Percentiles rank a stretch among this genome's conserved stretches.
These are phyloP conservation scores for Blumeria hordei DNA, from an alignment of 2,329 filamentous ascomycete species.

Conservation along the genomic window DNA sequence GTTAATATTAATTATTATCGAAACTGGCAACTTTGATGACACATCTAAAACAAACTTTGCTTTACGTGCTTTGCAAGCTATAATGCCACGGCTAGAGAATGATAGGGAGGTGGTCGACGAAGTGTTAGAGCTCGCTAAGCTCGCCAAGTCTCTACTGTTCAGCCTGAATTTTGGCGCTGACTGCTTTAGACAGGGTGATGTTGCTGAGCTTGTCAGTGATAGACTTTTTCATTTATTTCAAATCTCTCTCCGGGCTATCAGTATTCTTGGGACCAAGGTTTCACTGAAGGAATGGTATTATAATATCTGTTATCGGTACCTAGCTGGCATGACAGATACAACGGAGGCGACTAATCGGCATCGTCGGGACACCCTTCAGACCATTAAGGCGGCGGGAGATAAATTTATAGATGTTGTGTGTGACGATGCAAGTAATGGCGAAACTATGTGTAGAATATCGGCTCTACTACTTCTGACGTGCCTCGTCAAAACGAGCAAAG, in stretches of 20 bases:
- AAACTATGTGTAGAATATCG: slow-evolving; percentile 59
- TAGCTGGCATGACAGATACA: slow-evolving; percentile 38
- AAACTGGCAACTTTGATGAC: slow-evolving; percentile 56
- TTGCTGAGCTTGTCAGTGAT: slow-evolving; percentile 59
- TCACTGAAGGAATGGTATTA: slow-evolving; percentile 69
- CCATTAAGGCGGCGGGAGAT: slow-evolving; percentile 58
- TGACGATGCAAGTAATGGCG: slow-evolving; percentile 76
- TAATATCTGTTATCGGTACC: slow-evolving; percentile 70
- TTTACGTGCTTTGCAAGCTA: slow-evolving; percentile 64
- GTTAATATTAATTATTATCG: slow-evolving; percentile 59
- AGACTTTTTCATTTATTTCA: slow-evolving; percentile 84
- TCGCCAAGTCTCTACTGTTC: slow-evolving; percentile 50
- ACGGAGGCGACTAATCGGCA: slow-evolving; percentile 24
- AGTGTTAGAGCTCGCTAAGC: slow-evolving; percentile 49
- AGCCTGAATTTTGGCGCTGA: slow-evolving; percentile 35
- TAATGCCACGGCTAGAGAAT: slow-evolving; percentile 66
- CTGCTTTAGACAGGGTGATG: slow-evolving; percentile 19
- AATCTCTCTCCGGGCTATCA: slow-evolving; percentile 56
- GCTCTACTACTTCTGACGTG: slow-evolving; percentile 66
- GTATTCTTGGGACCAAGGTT: slow-evolving; percentile 44
- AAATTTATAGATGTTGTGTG: slow-evolving; percentile 67
- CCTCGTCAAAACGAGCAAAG: slow-evolving; percentile 47
- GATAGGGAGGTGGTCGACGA: slow-evolving; percentile 44
- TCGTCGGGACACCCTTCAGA: slow-evolving; percentile 31
- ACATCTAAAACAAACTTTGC: slow-evolving; percentile 53